Base-by-base conservation (phyloP, 2,329 filamentous ascomycete genomes). In the Pseudogymnoascus sp. region DNA sequence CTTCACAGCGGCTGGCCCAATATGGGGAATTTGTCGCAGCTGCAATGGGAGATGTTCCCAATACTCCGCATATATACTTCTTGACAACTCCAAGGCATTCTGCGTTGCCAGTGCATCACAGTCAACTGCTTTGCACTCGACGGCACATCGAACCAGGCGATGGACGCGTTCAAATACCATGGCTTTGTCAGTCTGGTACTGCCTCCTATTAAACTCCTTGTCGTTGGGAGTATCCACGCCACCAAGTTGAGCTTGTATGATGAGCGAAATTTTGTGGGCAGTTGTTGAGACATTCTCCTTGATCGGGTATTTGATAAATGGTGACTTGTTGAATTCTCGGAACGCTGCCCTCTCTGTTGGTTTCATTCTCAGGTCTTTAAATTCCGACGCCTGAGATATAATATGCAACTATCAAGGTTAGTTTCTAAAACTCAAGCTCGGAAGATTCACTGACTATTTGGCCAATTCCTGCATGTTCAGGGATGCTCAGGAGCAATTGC, bases 1-100 rank as follows among this genome's bases (percentile, higher is more conserved):
- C 38, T 88, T 83, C 67, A 90, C 86, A n/a, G 84, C 83, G 1
- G 87, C 90, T 4, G 85, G 79, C 0, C 95, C 95, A 65, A 97
- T 83, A 2, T 86, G 83, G 0, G 90, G 85, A 1, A 99, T 81
- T 73, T 97, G 93, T 65, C 89, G 88, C 70, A 99, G 82, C 68
- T 97, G 90, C 21, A 88, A 80, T 0, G 90, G 84, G 1, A 86
- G 89, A 35, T 89, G 86, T 70, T 99, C 95, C 95, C 93, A 74
- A 0, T 81, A 79, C 1, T 82, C 84, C 1, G 92, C 89, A 21
- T 85, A 82, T 61, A 97, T 77, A 67, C 90, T 91, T 63, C 93
- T 82, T 59, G 88, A 82, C 5, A 97, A 81, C 70, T 93, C 89
- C 1, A 97, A 80, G 5, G 88, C 88, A 65, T 86, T 86, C 29